phyloP scores from a whole-genome alignment of 2,329 filamentous ascomycete species.

The Dactylellina leptospora region DNA sequence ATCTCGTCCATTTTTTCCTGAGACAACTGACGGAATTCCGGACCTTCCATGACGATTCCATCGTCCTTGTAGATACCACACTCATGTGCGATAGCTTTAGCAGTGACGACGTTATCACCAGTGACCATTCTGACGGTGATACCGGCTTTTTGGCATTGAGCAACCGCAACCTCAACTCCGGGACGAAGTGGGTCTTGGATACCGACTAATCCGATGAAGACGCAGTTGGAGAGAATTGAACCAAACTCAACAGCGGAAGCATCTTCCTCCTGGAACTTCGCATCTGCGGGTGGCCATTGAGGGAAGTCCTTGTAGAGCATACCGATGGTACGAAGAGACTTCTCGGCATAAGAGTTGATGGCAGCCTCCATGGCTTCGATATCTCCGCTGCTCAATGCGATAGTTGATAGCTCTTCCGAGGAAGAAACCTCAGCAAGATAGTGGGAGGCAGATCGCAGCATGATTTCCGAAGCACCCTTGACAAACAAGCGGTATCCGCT shows the following conservation, averaged over 20 bases:
- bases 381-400: conserved; percentile 54
- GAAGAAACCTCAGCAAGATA: conserved; percentile 54
- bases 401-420: conserved; percentile 30
- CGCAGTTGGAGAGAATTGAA: conserved; percentile 66
- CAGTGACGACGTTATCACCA: conserved; percentile 63
- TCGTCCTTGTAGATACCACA: conserved; percentile 61
- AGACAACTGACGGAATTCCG: conserved; percentile 62
- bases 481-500: conserved; percentile 65
- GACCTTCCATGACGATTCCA: conserved; percentile 63
- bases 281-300: conserved; percentile 78
- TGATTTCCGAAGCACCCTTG: conserved; percentile 69
- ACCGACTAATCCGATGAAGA: conserved; percentile 63
- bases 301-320: conserved; percentile 85
- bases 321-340: conserved; percentile 84
- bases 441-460: conserved; percentile 66
- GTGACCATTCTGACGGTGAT: conserved; percentile 65
- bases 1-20: conserved; percentile 64
- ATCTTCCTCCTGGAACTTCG: conserved; percentile 65
- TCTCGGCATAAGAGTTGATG: conserved; percentile 79
- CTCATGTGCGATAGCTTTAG: conserved; percentile 63
- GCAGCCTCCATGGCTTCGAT: conserved; percentile 66
- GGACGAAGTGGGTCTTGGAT: conserved; percentile 64
- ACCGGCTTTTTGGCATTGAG: conserved; percentile 63
- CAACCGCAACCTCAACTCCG: conserved; percentile 62
- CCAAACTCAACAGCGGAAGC: conserved; percentile 62